phyloP scores from a whole-genome alignment of 1,284 basidiomycete species.

The Pulveroboletus ridleyi region DNA sequence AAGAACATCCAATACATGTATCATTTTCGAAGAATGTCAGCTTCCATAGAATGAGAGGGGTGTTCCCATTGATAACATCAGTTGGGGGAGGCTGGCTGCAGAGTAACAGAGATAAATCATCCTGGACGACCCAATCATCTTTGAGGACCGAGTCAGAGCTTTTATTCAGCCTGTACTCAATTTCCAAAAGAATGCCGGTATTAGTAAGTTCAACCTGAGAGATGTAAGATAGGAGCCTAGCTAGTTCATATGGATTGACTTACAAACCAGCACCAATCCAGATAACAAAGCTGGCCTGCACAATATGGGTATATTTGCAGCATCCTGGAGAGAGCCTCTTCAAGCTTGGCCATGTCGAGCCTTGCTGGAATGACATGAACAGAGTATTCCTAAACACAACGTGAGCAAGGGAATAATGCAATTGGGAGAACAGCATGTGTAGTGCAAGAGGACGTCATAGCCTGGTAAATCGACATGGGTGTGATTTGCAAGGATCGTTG shows the following conservation, averaged over 20 bases:
- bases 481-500: slow-evolving; percentile 6
- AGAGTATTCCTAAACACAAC: background rate
- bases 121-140: slow-evolving; percentile 33
- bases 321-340: slow-evolving; percentile 14
- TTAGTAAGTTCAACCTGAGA: slow-evolving; percentile 32
- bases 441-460: slow-evolving; percentile 6
- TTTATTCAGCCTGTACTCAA: slow-evolving; percentile 11
- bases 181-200: slow-evolving; percentile 21
- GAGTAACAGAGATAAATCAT: slow-evolving; percentile 29
- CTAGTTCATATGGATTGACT: slow-evolving; percentile 4
- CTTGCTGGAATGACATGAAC: slow-evolving; percentile 32
- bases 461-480: slow-evolving; percentile 12
- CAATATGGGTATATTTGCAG: slow-evolving; percentile 35
- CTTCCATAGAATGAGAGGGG: slow-evolving; percentile 36
- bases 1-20: slow-evolving; percentile 39
- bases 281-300: slow-evolving; percentile 29
- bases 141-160: slow-evolving; percentile 17
- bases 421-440: slow-evolving; percentile 1
- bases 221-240: slow-evolving; percentile 6
- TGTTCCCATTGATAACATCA: slow-evolving; percentile 15
- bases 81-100: slow-evolving; percentile 8
- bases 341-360: slow-evolving; percentile 23
- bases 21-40: slow-evolving; percentile 29
- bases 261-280: slow-evolving; percentile 35
- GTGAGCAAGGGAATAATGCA: background rate